Evolutionary conservation across 2,329 filamentous ascomycete species (phyloP).

Genomic region (Penicillium sp.): DNA sequence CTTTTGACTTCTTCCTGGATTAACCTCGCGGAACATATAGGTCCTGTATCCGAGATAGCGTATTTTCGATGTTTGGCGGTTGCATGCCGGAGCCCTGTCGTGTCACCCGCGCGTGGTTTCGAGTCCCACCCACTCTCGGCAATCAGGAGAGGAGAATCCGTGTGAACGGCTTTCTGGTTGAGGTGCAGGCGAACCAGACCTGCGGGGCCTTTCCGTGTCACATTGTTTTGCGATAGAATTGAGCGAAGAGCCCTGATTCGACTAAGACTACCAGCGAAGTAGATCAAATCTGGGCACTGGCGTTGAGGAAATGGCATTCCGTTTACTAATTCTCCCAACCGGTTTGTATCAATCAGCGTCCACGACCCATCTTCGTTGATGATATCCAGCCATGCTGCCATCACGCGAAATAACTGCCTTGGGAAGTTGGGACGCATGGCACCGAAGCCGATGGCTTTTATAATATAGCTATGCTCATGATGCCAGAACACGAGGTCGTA

Average conservation of each 20-base stretch:
- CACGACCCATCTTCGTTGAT: background rate
- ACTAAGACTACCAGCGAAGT: background rate
- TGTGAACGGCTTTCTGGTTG: background rate
- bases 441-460: background rate
- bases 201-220: background rate
- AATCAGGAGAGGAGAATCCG: background rate
- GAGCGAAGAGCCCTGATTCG: slow-evolving; percentile 2
- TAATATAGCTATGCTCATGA: background rate
- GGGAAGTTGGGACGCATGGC: background rate
- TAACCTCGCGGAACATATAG: background rate
- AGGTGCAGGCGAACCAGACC: background rate
- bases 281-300: slow-evolving; percentile 3
- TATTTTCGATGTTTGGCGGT: background rate
- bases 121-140: background rate
- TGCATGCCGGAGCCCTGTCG: background rate
- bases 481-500: background rate
- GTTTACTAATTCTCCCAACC: background rate
- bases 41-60: background rate
- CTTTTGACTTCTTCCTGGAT: slow-evolving; percentile 1
- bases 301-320: background rate
- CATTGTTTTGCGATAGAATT: slow-evolving; percentile 4
- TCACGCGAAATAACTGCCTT: background rate
- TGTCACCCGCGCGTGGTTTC: background rate
- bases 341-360: slow-evolving; percentile 5
- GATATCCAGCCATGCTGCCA: slow-evolving; percentile 9